Conservation (phyloP, 257 asterid species). For the Plectranthus barbatus region DNA sequence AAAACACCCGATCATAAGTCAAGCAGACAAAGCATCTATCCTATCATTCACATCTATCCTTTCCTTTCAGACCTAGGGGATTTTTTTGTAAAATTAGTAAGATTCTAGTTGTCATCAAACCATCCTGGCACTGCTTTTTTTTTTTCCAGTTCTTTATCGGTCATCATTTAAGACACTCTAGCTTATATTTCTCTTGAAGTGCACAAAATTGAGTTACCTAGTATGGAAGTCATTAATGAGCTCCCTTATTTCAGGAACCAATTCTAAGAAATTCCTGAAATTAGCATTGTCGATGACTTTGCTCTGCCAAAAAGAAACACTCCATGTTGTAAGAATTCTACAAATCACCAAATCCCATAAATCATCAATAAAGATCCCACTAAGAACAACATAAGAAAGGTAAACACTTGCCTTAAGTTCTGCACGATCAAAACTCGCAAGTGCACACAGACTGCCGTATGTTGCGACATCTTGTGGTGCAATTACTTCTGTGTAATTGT, state of each 20-base stretch:
- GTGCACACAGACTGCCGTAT: slow-evolving; percentile 96
- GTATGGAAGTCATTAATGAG: slow-evolving; percentile 89
- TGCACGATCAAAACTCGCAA: slow-evolving; percentile 91
- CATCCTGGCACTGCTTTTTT: not conserved
- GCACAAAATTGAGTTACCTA: slow-evolving; percentile 43
- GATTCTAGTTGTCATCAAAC: not conserved
- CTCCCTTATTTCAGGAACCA: slow-evolving; percentile 94
- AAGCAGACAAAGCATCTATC: not conserved
- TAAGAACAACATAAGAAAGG: not conserved
- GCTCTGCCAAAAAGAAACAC: slow-evolving; percentile 48
- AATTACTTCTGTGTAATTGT: slow-evolving; percentile 72
- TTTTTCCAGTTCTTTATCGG: not conserved
- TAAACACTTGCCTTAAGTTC: slow-evolving; percentile 64
- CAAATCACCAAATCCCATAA: not conserved
- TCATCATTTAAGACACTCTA: not conserved
- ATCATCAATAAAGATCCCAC: not conserved
- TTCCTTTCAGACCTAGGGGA: not conserved
- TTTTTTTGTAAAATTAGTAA: not conserved
- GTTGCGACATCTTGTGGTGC: slow-evolving; percentile 98
- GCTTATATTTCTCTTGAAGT: not conserved
- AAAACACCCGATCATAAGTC: not conserved
- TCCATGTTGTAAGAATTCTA: not conserved
- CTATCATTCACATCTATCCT: not conserved
- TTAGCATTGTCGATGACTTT: slow-evolving; percentile 88
- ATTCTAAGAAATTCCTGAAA: slow-evolving; percentile 85